These are phyloP conservation scores for Cladophialophora exuberans DNA, from an alignment of 2,329 filamentous ascomycete genomes.

Conservation along the genomic window DNA sequence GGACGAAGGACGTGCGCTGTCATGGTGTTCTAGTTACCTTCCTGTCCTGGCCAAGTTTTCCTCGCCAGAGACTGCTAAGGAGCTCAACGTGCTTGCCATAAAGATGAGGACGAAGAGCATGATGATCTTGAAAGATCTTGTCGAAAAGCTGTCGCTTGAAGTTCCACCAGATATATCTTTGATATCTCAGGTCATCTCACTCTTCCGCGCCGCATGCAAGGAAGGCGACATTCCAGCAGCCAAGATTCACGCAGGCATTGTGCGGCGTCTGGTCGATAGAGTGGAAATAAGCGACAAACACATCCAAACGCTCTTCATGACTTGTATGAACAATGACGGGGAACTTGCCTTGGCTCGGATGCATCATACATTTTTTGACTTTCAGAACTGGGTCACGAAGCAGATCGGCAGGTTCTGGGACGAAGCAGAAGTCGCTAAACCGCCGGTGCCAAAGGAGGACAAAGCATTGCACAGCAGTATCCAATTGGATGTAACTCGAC, in stretches of 20 bases:
- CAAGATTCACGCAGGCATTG: conserved; percentile 14
- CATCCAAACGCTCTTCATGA: conserved; percentile 15
- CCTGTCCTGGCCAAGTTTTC: conserved; percentile 17
- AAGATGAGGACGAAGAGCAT: conserved; percentile 14
- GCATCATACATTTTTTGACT: conserved; percentile 16
- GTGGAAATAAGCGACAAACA: neutral
- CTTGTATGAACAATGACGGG: conserved; percentile 18
- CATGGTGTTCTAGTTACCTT: conserved; percentile 18
- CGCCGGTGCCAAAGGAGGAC: conserved; percentile 1
- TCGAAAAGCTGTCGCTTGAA: conserved; percentile 8
- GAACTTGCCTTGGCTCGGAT: conserved; percentile 16
- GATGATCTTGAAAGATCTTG: conserved; percentile 10
- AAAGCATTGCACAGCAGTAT: conserved; percentile 6
- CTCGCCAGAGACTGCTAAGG: conserved; percentile 6
- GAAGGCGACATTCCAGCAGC: conserved; percentile 9
- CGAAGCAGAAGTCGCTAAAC: conserved; percentile 5
- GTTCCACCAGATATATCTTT: conserved; percentile 13
- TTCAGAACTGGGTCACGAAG: conserved; percentile 10
- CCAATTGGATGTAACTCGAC: neutral
- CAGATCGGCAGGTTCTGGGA: conserved; percentile 17
- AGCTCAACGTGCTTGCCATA: conserved; percentile 9
- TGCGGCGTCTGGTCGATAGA: conserved; percentile 15
- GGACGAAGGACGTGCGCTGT: conserved; percentile 15
- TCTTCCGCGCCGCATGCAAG: conserved; percentile 18
- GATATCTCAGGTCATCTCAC: conserved; percentile 15